Percentiles rank a stretch among this genome's conserved stretches.
These are phyloP conservation scores for Phaeotremella skinneri DNA, from an alignment of 768 basidiomycete genomes.

Conservation along the genomic window DNA sequence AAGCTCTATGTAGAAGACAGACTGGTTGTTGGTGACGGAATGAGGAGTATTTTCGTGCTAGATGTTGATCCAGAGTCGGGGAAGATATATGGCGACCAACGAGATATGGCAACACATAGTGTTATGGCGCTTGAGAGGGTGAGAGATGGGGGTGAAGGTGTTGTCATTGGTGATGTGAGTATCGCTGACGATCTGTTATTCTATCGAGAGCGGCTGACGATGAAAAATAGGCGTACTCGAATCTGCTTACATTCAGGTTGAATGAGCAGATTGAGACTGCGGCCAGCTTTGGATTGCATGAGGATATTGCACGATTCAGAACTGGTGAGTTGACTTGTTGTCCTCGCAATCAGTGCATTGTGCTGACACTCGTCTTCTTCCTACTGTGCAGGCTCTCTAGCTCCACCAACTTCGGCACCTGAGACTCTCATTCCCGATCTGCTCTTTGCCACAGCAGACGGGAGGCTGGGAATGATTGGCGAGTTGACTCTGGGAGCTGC, in stretches of 20 bases:
- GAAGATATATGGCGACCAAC: conserved; percentile 34
- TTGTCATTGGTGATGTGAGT: conserved; percentile 49
- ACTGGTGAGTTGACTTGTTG: conserved; percentile 23
- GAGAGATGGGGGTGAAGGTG: conserved; percentile 37
- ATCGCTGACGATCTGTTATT: background rate
- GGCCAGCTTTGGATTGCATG: conserved; percentile 46
- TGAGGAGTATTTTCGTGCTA: conserved; percentile 46
- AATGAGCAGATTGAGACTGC: conserved; percentile 44
- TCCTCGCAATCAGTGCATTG: background rate
- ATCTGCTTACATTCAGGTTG: conserved; percentile 47
- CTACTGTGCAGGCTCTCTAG: conserved; percentile 33
- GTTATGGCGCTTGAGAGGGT: conserved; percentile 42
- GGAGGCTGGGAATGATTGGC: conserved; percentile 45
- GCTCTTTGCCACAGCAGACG: conserved; percentile 43
- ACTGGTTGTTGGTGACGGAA: conserved; percentile 47
- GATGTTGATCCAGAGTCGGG: conserved; percentile 34
- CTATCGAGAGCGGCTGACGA: conserved; percentile 1
- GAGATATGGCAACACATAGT: conserved; percentile 48
- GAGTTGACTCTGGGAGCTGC: conserved; percentile 38
- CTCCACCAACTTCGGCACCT: conserved; percentile 31
- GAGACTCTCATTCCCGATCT: conserved; percentile 38
- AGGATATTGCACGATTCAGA: conserved; percentile 42
- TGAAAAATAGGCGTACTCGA: conserved; percentile 36
- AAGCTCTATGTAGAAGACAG: conserved; percentile 27
- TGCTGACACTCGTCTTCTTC: background rate